These are phyloP conservation scores for Graphilbum fragrans DNA, from an alignment of 2,329 filamentous ascomycete genomes.

Conservation along the genomic window DNA sequence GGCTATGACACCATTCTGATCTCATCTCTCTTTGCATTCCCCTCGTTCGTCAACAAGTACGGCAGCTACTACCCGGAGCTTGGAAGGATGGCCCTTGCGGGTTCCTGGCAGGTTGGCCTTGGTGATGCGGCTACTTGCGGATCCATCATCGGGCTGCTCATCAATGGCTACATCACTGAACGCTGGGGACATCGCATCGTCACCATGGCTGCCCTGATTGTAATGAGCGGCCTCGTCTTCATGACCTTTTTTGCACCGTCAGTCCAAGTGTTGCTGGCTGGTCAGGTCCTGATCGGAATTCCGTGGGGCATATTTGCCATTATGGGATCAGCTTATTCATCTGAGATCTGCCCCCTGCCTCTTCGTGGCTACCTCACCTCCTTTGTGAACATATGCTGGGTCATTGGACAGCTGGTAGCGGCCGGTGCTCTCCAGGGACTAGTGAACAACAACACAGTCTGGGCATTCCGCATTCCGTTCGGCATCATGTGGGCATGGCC, in stretches of 20 bases:
- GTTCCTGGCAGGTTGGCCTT: conserved; percentile 41
- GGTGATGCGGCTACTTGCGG: conserved; percentile 31
- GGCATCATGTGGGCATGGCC: conserved; percentile 33
- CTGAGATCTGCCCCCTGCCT: conserved; percentile 28
- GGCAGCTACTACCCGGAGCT: conserved; percentile 1
- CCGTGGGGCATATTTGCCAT: conserved; percentile 35
- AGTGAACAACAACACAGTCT: conserved; percentile 8
- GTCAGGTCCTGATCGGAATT: conserved; percentile 29
- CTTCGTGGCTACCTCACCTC: conserved; percentile 29
- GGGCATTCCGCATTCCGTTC: conserved; percentile 23
- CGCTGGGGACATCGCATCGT: conserved; percentile 37
- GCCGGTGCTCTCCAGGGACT: conserved; percentile 14
- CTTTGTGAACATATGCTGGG: conserved; percentile 32
- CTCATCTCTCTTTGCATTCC: conserved; percentile 15
- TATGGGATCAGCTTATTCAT: conserved; percentile 27
- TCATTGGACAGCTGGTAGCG: conserved; percentile 17
- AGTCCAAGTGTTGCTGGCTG: conserved; percentile 31
- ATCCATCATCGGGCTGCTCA: conserved; percentile 40
- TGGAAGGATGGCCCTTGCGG: conserved; percentile 11
- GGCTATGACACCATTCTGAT: conserved; percentile 18
- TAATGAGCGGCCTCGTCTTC: conserved; percentile 38
- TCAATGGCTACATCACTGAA: conserved; percentile 39
- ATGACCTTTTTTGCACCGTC: conserved; percentile 39
- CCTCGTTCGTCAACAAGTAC: conserved; percentile 17
- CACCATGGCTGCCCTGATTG: conserved; percentile 30